Evolutionary conservation across 768 basidiomycete species (phyloP), one percentile per base, ranked within the genome.

Genomic region (Pleurotus citrinopileatus): DNA sequence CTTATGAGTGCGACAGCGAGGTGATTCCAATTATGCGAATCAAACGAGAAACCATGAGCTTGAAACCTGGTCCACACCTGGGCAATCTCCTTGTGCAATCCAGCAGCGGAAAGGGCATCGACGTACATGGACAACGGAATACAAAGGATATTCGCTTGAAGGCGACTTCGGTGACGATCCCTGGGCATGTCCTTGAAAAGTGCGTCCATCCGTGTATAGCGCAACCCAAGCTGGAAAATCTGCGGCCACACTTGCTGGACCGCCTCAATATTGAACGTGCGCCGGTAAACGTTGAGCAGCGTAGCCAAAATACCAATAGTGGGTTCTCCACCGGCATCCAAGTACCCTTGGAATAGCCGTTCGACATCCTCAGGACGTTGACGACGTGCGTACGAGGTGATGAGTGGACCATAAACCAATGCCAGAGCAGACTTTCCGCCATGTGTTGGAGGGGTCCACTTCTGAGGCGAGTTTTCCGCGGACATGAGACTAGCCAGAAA

Each of bases 1-100:
- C 89, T 84, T 34, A 93, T 75, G 20, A 95, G 77, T 12, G 85
- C 87, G 8, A 87, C 74, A 22, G 77, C 79, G 23, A 97, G 77
- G 61, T 91, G 84, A 62, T 96, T 97, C 90, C 93, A 98, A 66
- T 97, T 98, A 61, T 89, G 84, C 10, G 89, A 79, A 65, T 95
- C 91, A 65, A 94, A 92, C 10, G 75, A 75, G 60, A 95, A 88
- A 1, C 91, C 90, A 8, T 74, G 67, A 9, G 67, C 59, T 56
- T 80, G 79, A 46, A 91, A 77, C 26, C 72, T 65, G n/a, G 73
- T 70, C 94, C 96, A 98, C 0, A 79, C 73, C 2, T 65, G 62
- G 13, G 84, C 78, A 42, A 95, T 77, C 55, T 84, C 79, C 6
- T 63, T 57, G 60, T 94, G 87, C 32, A 72, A 63, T 1, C 86